Evolutionary conservation across 208 protist species (phyloP).

Genomic region (Trypanosoma boissoni): DNA sequence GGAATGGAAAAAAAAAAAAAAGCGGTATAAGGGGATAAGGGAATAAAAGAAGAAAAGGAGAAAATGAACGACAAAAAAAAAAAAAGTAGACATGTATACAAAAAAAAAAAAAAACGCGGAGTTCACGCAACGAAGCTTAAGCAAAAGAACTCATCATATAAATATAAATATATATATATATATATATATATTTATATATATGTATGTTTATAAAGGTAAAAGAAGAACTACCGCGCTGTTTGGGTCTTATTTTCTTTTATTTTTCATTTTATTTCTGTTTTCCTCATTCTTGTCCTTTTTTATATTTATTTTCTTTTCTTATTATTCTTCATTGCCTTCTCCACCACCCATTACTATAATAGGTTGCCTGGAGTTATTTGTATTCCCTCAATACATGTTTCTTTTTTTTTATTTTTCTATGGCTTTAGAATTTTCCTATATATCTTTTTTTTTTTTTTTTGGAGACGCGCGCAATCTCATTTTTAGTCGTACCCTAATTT

Average conservation of each 20-base stretch:
- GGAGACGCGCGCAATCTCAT: not conserved
- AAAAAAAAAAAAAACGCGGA: not conserved
- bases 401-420: slow-evolving; percentile 1
- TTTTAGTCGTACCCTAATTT: not conserved
- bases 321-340: too few species aligned
- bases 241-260: slow-evolving; percentile 14
- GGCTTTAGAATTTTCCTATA: not conserved
- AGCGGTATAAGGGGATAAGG: too few species aligned
- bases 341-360: too few species aligned
- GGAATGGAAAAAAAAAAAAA: not conserved
- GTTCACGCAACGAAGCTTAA: not conserved
- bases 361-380: not conserved
- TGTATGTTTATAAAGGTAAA: too few species aligned
- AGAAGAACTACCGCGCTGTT: too few species aligned
- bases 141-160: not conserved
- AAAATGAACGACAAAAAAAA: slow-evolving; percentile 3
- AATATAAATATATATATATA: not conserved
- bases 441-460: not conserved
- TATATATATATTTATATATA: not conserved
- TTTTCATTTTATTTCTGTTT: slow-evolving; percentile 14
- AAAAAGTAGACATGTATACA: not conserved
- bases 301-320: not conserved
- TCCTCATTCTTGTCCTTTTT: not conserved
- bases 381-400: not conserved
- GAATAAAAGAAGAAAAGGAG: not conserved